Base-by-base conservation (phyloP, 1,284 basidiomycete genomes). In the Ustilago trichophora region DNA sequence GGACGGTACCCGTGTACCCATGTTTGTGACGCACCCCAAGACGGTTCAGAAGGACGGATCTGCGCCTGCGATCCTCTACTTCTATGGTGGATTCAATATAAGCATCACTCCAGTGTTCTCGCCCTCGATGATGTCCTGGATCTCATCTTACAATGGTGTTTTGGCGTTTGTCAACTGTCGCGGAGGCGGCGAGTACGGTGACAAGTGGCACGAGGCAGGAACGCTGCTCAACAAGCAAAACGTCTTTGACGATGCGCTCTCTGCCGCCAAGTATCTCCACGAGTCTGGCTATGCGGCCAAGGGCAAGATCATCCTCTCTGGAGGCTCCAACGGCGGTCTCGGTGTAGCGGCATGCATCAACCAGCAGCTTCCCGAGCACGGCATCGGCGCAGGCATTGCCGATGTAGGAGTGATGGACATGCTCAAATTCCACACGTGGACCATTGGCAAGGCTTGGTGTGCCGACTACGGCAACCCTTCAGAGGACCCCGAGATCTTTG, bases 101-200 rank as follows among this genome's bases (percentile, higher is more conserved):
- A 86, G 89, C 13, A 85, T 92, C 60, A 85, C 85, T 51, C 90
- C 91, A 8, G 87, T 86, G 65, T 93, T 92, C 82, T 89, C 86
- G 57, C 84, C 89, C 2, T 84, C 87, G 3, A 87, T 91, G 63
- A 85, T 93, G 68, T 91, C 90, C 0, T 90, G 90, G 83, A 83
- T 91, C 56, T 86, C 90, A 73, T 85, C 85, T 45, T 93, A 91
- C 77, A 87, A 89, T 15, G 89, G 87, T 9, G 83, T 91, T 13
- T 84, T 89, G n/a, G 91, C 89, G 3, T 85, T 90, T 45, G 82
- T 82, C 48, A 83, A 83, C 52, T 80, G 82, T 35, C 82, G 91
- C 46, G 91, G 91, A n/a, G 91, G 91, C 8, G 86, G 86, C 3
- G 91, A 93, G 79, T 92, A 91, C 67, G 91, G 91, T 12, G 89